Percentiles rank a stretch among this genome's conserved stretches.
Conservation (phyloP, 176 grass and related monocot species). For the Guadua angustifolia region DNA sequence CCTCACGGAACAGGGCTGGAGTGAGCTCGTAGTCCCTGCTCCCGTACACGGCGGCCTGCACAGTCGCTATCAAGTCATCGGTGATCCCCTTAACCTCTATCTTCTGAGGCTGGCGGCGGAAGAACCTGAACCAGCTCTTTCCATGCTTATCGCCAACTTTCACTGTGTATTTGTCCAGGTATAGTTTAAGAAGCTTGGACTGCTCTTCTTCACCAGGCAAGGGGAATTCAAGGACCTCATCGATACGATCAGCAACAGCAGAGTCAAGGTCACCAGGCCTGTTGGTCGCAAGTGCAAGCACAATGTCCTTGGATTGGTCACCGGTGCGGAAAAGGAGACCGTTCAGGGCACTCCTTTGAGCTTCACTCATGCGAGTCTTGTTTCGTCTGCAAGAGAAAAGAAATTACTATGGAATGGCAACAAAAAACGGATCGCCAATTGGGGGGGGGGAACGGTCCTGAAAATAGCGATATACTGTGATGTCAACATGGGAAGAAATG, state of each 20-base stretch:
- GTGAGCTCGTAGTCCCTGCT: slow-evolving; percentile 83
- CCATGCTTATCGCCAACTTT: slow-evolving; percentile 62
- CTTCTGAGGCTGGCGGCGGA: slow-evolving; percentile 68
- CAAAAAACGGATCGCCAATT: slow-evolving; percentile 2
- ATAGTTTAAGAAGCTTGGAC: slow-evolving; percentile 82
- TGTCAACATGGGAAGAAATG: neutral
- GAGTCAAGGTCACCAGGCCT: slow-evolving; percentile 93
- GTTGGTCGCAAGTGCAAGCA: slow-evolving; percentile 95
- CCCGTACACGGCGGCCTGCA: slow-evolving; percentile 86
- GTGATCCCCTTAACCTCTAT: slow-evolving; percentile 86
- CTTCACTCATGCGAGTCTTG: slow-evolving; percentile 99
- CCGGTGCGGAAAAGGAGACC: slow-evolving; percentile 97
- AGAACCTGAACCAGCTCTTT: slow-evolving; percentile 63
- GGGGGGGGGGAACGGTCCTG: neutral
- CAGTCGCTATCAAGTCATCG: slow-evolving; percentile 68
- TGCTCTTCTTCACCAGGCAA: slow-evolving; percentile 90
- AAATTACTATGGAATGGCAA: slow-evolving; percentile 19
- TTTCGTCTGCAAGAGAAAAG: slow-evolving; percentile 70
- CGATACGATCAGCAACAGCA: slow-evolving; percentile 86
- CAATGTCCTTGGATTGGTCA: slow-evolving; percentile 93
- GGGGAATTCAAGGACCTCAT: slow-evolving; percentile 95
- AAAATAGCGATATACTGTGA: neutral
- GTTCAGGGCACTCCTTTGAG: slow-evolving; percentile 97
- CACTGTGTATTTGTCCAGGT: slow-evolving; percentile 89
- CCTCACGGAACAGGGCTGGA: slow-evolving; percentile 82